Base-by-base conservation (phyloP, 805 yeast species). In the Priceomyces melissophilus region DNA sequence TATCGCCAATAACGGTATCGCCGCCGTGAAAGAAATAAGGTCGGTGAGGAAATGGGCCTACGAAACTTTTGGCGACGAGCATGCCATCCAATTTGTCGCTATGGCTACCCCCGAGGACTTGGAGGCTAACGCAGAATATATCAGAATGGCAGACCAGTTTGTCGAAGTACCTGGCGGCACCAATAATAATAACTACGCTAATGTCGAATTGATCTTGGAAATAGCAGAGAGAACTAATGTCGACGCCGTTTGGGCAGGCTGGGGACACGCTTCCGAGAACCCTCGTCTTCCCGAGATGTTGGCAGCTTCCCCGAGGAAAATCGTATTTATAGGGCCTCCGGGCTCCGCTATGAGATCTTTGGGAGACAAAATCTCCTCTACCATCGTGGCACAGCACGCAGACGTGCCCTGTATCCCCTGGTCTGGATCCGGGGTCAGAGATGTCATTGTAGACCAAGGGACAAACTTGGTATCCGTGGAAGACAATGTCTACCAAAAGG, bases 201-300 rank as follows among this genome's bases (percentile, higher is more conserved):
- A 93, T 60, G 99, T 93, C 47, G 99, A 93, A 52, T 75, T 93
- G 47, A 93, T 93, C 63, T 97, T 93, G 36, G 99, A 93, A 57
- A 73, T 93, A 37, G 99, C 99, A 29, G 99, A 93, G 71, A 84
- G 97, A 71, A 84, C 95, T 33, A 80, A 87, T 50, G 97, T 87
- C 42, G 96, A 93, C 63, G 99, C 99, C 17, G 99, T 93, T 43
- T 93, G 99, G 99, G 99, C 99, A 28, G 99, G 99, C 57, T 93
- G 99, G 99, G 99, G 99, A 57, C 99, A 95, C 63, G 99, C 99
- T 23, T 87, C 96, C n/a, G 99, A 93, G 72, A 91, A 95, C 69
- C 99, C 99, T 20, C 64, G 72, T 35, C 78, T 93, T 50, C 99
- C 99, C 23, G 99, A 93, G 67, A 81, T 78, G 65, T 76, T 93